Percentiles rank a stretch among this genome's conserved stretches.
Conservation (phyloP, 805 yeast species). For the Candida boleticola region DNA sequence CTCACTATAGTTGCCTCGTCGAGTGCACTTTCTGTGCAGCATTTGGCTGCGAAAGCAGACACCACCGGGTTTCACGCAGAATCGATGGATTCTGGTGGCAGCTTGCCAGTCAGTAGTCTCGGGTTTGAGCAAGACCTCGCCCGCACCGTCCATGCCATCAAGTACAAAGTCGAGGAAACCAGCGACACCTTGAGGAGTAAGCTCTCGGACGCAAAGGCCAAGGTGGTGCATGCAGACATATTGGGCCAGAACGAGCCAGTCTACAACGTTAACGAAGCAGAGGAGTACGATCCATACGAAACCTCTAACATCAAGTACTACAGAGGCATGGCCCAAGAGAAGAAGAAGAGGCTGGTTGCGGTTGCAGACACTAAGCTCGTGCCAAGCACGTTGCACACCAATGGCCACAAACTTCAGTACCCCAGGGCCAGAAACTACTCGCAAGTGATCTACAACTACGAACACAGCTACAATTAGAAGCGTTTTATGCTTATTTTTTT, state of each 20-base stretch:
- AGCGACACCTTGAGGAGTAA: not conserved
- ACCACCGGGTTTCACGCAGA: too few relatives aligned
- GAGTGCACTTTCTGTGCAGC: too few relatives aligned
- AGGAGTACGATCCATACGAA: constrained; percentile 2
- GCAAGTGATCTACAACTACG: not conserved
- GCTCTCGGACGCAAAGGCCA: constrained; percentile 1
- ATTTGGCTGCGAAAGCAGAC: too few relatives aligned
- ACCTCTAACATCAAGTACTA: constrained; percentile 1
- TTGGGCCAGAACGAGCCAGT: not conserved
- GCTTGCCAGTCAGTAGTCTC: too few relatives aligned
- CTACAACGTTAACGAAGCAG: not conserved
- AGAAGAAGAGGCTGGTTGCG: not conserved
- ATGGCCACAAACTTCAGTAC: too few relatives aligned
- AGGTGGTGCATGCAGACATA: not conserved
- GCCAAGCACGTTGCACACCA: too few relatives aligned
- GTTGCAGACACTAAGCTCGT: not conserved
- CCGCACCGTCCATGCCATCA: not conserved
- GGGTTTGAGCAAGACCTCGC: not conserved
- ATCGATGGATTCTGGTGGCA: too few relatives aligned
- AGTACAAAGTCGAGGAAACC: constrained; percentile 1
- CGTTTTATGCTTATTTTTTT: too few relatives aligned
- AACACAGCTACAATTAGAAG: not conserved
- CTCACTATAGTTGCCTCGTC: too few relatives aligned
- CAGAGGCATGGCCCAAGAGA: not conserved
- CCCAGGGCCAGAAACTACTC: constrained; percentile 2